Percentiles rank a stretch among this genome's conserved stretches.
phyloP scores from a whole-genome alignment of 495 filamentous ascomycete species.

The Filosporella fistucella region DNA sequence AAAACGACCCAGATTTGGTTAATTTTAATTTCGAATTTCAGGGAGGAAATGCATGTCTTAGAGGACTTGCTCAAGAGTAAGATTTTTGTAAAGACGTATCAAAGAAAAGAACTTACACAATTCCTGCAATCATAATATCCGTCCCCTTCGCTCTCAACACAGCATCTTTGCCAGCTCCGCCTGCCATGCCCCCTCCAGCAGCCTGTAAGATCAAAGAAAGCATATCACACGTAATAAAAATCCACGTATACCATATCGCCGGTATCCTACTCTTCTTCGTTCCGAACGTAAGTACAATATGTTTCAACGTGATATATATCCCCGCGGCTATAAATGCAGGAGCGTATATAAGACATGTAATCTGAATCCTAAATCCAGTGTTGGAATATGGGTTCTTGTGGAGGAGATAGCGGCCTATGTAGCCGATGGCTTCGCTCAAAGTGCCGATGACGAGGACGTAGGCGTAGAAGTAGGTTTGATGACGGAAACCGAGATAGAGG shows the following conservation, averaged over 20 bases:
- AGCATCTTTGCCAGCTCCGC: slow-evolving; percentile 36
- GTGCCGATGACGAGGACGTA: slow-evolving; percentile 36
- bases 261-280: slow-evolving; percentile 48
- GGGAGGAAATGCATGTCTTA: no score
- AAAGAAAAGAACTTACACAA: no score
- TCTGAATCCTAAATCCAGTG: slow-evolving; percentile 45
- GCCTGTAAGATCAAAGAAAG: slow-evolving; percentile 60
- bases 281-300: slow-evolving; percentile 53
- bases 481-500: slow-evolving; percentile 31
- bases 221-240: slow-evolving; percentile 63
- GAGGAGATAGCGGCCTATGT: slow-evolving; percentile 11
- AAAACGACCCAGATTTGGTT: no score
- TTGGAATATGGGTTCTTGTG: slow-evolving; percentile 20
- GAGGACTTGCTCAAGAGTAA: no score
- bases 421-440: slow-evolving; percentile 37
- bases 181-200: slow-evolving; percentile 58
- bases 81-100: no score
- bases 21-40: no score
- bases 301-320: slow-evolving; percentile 65
- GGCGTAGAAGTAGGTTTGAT: slow-evolving; percentile 33
- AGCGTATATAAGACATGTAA: slow-evolving; percentile 55
- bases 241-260: slow-evolving; percentile 57
- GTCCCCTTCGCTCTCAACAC: slow-evolving; percentile 41
- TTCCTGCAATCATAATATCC: slow-evolving; percentile 66
- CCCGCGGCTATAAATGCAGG: slow-evolving; percentile 59